A percentile compares a stretch with the other conserved stretches of the same genome.
Evolutionary conservation across 1,139 yeast species (phyloP).

Genomic region (Candida neerlandica): DNA sequence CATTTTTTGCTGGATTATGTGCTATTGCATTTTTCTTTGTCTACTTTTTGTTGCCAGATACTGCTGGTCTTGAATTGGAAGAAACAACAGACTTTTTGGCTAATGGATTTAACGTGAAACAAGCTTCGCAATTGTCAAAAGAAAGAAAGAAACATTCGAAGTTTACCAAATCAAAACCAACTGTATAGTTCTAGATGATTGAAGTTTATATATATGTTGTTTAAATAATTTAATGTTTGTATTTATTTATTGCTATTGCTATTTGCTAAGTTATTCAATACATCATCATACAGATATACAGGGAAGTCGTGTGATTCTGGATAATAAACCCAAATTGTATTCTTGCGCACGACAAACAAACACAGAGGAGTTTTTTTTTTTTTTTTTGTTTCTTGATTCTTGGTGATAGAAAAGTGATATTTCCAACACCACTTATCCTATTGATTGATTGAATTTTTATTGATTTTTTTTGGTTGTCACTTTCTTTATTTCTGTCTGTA

Average conservation of each 20-base stretch:
- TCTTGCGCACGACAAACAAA: neutral
- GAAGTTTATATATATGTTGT: neutral
- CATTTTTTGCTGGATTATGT: constrained; percentile 84
- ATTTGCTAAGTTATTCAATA: neutral
- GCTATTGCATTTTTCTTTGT: constrained; percentile 70
- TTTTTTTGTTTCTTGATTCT: neutral
- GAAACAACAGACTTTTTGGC: constrained; percentile 81
- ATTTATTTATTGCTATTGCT: neutral
- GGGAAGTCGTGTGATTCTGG: neutral
- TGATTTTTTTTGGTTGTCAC: neutral
- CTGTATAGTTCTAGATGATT: constrained; percentile 7
- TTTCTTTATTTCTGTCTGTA: neutral
- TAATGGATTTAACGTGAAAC: constrained; percentile 82
- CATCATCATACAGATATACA: neutral
- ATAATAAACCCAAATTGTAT: neutral
- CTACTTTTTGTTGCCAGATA: constrained; percentile 86
- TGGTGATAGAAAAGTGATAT: neutral
- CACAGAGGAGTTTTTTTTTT: neutral
- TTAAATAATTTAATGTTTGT: neutral
- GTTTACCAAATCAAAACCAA: constrained; percentile 15
- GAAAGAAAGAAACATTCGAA: constrained; percentile 39
- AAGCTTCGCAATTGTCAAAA: constrained; percentile 64
- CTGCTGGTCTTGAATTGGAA: constrained; percentile 86
- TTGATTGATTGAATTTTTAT: neutral
- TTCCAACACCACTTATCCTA: neutral